These are phyloP conservation scores for Fraxinus angustifolia DNA, from an alignment of 305 asterid species.

Conservation along the genomic window DNA sequence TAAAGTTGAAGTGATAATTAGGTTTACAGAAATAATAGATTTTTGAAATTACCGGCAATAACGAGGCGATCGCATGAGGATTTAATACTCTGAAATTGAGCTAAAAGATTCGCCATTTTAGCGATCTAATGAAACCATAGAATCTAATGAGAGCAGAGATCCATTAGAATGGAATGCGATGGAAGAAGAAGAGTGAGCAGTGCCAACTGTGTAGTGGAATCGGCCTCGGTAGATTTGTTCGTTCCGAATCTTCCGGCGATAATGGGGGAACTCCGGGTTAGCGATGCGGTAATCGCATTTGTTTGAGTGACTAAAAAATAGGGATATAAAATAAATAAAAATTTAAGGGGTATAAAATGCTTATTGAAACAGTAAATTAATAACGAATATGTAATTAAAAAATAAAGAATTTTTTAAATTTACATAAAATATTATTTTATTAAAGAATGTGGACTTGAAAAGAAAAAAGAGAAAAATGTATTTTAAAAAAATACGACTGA, in stretches of 20 bases:
- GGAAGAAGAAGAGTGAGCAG: constrained; percentile 1
- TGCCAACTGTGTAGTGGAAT: constrained; percentile 13
- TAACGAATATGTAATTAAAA: too few species aligned
- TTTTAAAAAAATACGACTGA: too few species aligned
- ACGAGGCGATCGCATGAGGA: constrained; percentile 63
- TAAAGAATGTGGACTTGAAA: too few species aligned
- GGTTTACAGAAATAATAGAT: constrained; percentile 9
- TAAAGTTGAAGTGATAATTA: background rate
- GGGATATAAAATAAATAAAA: too few species aligned
- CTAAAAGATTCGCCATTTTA: constrained; percentile 85
- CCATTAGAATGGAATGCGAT: constrained; percentile 29
- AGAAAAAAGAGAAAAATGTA: too few species aligned
- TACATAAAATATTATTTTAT: too few species aligned
- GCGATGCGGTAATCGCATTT: background rate
- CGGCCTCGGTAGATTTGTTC: constrained; percentile 22
- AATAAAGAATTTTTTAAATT: too few species aligned
- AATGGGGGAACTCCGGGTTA: background rate
- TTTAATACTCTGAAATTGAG: constrained; percentile 92
- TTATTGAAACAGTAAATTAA: too few species aligned
- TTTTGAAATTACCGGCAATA: constrained; percentile 55
- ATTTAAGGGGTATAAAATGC: too few species aligned
- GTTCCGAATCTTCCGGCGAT: constrained; percentile 13
- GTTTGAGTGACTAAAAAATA: background rate
- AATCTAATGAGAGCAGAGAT: constrained; percentile 35
- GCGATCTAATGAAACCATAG: constrained; percentile 42